Evolutionary conservation across 1,139 yeast species (phyloP), one percentile per base, ranked within the genome.

Genomic region (Taiozyma sp.): DNA sequence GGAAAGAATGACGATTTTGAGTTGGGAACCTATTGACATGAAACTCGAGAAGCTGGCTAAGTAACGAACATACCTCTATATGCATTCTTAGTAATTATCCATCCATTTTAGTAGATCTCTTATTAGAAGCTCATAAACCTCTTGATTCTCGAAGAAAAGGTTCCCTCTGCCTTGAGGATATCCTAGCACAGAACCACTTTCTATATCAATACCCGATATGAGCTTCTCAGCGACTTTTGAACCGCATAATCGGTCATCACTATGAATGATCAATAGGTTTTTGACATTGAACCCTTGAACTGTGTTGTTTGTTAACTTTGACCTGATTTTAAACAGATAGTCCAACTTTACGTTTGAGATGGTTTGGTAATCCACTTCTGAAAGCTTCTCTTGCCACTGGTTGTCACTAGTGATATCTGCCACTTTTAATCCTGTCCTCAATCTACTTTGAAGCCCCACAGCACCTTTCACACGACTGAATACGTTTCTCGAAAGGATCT

Each of bases 21-120:
- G 57, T 3, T 57, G 60, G 60, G 57, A 51, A 21, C 39, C 48
- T 16, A 24, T 28, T 16, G 53, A 50, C 11, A 32, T 45, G 44
- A 26, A n/a, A 19, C 28, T 29, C 26, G 34, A 40, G n/a, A 29
- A 14, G 11, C n/a, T 30, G 32, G 35, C 35, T 32, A 32, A 19
- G n/a, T 32, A 32, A 32, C n/a, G 19, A n/a, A 32, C 35, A 24
- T 42, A 26, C 39, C 26, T 19, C 19, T 5, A 21, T 42, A 4
- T 2, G 13, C 5, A n/a, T n/a, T 9, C 10, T 21, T 35, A 35
- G 14, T 37, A 37, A 37, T 37, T 37, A 10, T 21, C 55, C 2
- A 59, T 42, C 63, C 63, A 59, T 40, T 49, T 40, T 9, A 53
- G 34, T 5, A 58, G n/a, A 46, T 57, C 59, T 6, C 50, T 48